phyloP scores from a whole-genome alignment of 768 basidiomycete species.

The Tulasnella sp. region DNA sequence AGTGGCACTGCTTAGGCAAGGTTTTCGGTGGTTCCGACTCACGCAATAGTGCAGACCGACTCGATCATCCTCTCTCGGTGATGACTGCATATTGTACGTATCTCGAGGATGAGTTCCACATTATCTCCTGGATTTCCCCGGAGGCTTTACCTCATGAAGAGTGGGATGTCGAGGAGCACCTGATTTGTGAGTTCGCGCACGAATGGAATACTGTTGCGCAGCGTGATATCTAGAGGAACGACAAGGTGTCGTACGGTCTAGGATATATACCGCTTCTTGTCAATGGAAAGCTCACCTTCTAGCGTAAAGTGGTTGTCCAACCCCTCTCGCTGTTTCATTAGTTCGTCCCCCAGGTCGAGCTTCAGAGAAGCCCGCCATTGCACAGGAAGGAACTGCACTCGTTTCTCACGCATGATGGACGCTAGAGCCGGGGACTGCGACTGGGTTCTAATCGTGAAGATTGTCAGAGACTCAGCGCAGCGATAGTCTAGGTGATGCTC shows the following conservation, averaged over 20 bases:
- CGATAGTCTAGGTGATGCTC: not conserved
- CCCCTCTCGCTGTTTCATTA: constrained; percentile 29
- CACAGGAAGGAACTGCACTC: constrained; percentile 35
- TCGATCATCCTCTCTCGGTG: constrained; percentile 36
- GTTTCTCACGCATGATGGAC: constrained; percentile 32
- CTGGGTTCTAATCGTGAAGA: constrained; percentile 27
- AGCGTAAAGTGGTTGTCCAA: constrained; percentile 36
- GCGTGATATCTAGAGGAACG: constrained; percentile 29
- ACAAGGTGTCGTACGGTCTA: not conserved
- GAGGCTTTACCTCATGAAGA: constrained; percentile 31
- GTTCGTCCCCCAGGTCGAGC: constrained; percentile 28
- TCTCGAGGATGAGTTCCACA: too few relatives aligned
- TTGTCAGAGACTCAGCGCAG: not conserved
- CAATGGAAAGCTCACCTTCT: constrained; percentile 19
- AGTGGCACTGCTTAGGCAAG: too few relatives aligned
- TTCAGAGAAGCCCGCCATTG: constrained; percentile 33
- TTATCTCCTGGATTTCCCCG: not conserved
- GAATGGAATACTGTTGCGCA: constrained; percentile 32
- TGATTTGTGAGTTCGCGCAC: constrained; percentile 35
- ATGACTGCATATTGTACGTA: constrained; percentile 19
- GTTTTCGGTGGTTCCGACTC: too few relatives aligned
- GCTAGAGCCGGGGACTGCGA: constrained; percentile 30
- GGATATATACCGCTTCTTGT: not conserved
- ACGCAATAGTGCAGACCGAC: constrained; percentile 24
- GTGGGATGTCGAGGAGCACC: constrained; percentile 34